Conservation (phyloP, 2,329 filamentous ascomycete species). For the Trichoderma hamatum region DNA sequence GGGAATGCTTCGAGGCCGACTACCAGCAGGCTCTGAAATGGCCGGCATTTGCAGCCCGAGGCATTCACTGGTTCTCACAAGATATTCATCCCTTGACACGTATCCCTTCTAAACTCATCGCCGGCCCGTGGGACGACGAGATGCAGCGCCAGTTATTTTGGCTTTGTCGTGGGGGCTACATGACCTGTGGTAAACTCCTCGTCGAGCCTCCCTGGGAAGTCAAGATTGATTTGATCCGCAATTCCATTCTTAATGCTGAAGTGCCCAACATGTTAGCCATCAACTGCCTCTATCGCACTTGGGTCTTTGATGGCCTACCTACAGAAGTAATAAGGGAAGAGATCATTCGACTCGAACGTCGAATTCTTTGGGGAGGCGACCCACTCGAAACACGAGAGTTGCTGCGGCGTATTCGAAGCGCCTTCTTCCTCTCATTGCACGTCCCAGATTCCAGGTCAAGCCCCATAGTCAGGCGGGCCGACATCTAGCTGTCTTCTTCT, state of each 20-base stretch:
- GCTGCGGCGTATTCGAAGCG: constrained; percentile 30
- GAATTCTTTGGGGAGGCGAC: constrained; percentile 40
- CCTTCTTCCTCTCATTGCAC: constrained; percentile 26
- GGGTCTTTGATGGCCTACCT: constrained; percentile 37
- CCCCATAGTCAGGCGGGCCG: neutral
- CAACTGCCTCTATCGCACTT: constrained; percentile 38
- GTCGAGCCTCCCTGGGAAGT: constrained; percentile 46
- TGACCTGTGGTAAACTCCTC: constrained; percentile 35
- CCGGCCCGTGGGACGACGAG: constrained; percentile 48
- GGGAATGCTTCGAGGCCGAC: constrained; percentile 43
- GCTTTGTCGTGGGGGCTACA: constrained; percentile 47
- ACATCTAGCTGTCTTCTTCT: neutral
- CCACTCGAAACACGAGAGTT: constrained; percentile 32
- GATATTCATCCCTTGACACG: constrained; percentile 46
- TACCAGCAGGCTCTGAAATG: constrained; percentile 36
- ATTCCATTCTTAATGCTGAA: constrained; percentile 39
- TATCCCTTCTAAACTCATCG: constrained; percentile 47
- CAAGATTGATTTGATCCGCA: constrained; percentile 43
- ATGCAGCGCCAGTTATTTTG: constrained; percentile 49
- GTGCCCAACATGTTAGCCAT: constrained; percentile 37
- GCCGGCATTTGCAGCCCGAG: constrained; percentile 31
- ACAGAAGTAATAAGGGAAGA: constrained; percentile 37
- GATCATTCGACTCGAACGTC: constrained; percentile 33
- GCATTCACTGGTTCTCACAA: constrained; percentile 33
- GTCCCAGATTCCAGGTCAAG: constrained; percentile 19